Evolutionary conservation across 495 filamentous ascomycete species (phyloP), one percentile per base, ranked within the genome.

Genomic region (Penicillium mononematosum): DNA sequence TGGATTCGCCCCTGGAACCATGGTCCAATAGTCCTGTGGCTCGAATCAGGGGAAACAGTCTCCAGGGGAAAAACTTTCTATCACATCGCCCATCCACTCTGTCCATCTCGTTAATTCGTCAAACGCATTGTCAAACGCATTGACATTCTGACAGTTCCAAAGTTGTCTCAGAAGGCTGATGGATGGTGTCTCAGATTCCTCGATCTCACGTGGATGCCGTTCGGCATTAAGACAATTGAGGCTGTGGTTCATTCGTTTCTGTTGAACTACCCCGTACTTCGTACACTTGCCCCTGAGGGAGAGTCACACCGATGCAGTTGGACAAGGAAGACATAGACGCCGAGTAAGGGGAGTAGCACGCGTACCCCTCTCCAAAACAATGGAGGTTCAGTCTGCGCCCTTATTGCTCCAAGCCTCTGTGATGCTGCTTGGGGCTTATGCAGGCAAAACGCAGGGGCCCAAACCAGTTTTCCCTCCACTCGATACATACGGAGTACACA

Each of bases 181-280:
- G 12, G 7, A 34, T 11, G 12, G 1, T 51, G 65, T 66, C 63
- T 68, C 63, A 66, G 63, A 66, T 63, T 41, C 56, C 60, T 60
- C 65, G 56, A 68, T 63, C 66, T 66, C 66, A 66, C 63, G 66
- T 69, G 65, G 57, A 55, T 57, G 55, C 58, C 59, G 62, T 58
- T 65, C 58, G 58, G 50, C 63, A 68, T 66, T 63, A 41, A 44
- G 45, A 12, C 20, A 25, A 46, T 47, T 9, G 24, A 31, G n/a
- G 24, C n/a, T 39, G 7, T 7, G 17, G 49, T 42, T 16, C 31
- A 50, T 45, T 49, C 10, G 53, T 20, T 7, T 24, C 54, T 45
- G 29, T 48, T 34, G 32, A 7, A 46, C 14, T 45, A 8, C 22
- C 2, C 22, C 22, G 5, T 45, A 8, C 22, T 22, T 2, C 22